These are phyloP conservation scores for Prototheca wickerhamii DNA, from an alignment of 163 green algal species.

Conservation along the genomic window DNA sequence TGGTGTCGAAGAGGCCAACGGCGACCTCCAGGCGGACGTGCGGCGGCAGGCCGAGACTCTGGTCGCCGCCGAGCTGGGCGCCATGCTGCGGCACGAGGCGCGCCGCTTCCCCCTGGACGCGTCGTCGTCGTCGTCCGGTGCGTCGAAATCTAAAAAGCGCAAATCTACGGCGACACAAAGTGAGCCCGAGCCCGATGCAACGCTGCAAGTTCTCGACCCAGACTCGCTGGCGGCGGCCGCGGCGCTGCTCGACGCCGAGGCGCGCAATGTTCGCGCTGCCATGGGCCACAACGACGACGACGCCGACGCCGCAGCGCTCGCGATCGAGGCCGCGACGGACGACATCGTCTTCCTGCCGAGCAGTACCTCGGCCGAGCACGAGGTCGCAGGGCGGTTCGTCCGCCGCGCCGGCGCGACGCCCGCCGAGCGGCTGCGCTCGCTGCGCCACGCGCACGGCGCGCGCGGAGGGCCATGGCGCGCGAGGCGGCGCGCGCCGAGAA, in stretches of 20 bases:
- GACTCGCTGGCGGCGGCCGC: neutral
- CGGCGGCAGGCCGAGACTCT: neutral
- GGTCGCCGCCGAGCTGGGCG: neutral
- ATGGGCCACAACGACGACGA: neutral
- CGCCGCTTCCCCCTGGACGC: neutral
- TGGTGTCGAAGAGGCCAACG: neutral
- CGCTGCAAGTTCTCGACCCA: too few species aligned
- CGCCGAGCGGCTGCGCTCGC: neutral
- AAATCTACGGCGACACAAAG: too few species aligned
- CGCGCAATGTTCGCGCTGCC: neutral
- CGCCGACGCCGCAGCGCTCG: neutral
- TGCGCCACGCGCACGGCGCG: slow-evolving; percentile 19
- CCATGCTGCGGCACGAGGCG: slow-evolving; percentile 4
- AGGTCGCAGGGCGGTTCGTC: neutral
- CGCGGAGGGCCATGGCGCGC: slow-evolving; percentile 59
- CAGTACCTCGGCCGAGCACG: too few species aligned
- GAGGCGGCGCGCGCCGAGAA: slow-evolving; percentile 60
- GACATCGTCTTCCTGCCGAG: neutral
- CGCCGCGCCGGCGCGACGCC: neutral
- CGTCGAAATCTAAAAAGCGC: too few species aligned
- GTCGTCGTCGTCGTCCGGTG: too few species aligned
- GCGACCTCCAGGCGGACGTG: neutral
- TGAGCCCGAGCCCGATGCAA: too few species aligned
- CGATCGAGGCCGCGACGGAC: neutral
- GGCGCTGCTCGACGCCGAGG: neutral